Evolutionary conservation across 441 rosid species (phyloP).

Genomic region (Rhodomyrtus psidioides): DNA sequence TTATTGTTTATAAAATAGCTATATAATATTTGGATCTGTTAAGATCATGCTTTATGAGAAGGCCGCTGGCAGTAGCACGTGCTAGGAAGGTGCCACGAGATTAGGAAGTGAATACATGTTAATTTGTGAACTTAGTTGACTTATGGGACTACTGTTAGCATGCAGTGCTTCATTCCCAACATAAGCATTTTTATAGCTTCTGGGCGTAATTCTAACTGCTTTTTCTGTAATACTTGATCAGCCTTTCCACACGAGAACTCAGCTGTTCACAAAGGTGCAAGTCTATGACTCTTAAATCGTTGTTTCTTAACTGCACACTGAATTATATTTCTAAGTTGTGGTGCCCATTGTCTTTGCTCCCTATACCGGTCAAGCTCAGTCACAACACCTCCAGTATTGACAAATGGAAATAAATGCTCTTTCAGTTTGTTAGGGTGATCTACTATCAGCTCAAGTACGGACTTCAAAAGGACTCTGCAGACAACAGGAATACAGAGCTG

Average conservation of each 20-base stretch:
- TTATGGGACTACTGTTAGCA: not conserved
- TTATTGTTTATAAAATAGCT: not conserved
- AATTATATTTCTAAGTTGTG: not conserved
- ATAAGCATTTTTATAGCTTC: not conserved
- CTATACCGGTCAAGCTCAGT: not conserved
- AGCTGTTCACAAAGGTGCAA: conserved; percentile 65
- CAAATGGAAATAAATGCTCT: not conserved
- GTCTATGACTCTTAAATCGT: not conserved
- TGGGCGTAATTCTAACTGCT: not conserved
- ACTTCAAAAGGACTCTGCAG: conserved; percentile 50
- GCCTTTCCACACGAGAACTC: conserved; percentile 83
- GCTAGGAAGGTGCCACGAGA: not conserved
- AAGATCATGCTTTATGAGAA: not conserved
- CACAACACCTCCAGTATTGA: not conserved
- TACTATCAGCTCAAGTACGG: conserved; percentile 86
- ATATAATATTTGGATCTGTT: not conserved
- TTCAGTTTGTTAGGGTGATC: conserved; percentile 67
- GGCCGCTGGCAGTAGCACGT: not conserved
- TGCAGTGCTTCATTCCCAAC: not conserved
- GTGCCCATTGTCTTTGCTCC: not conserved
- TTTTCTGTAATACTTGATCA: conserved; percentile 18
- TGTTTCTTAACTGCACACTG: not conserved
- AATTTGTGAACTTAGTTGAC: not conserved
- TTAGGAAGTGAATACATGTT: not conserved
- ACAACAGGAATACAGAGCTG: conserved; percentile 24